Conservation (phyloP, 1,284 basidiomycete genomes). For the Puccinia horiana region DNA sequence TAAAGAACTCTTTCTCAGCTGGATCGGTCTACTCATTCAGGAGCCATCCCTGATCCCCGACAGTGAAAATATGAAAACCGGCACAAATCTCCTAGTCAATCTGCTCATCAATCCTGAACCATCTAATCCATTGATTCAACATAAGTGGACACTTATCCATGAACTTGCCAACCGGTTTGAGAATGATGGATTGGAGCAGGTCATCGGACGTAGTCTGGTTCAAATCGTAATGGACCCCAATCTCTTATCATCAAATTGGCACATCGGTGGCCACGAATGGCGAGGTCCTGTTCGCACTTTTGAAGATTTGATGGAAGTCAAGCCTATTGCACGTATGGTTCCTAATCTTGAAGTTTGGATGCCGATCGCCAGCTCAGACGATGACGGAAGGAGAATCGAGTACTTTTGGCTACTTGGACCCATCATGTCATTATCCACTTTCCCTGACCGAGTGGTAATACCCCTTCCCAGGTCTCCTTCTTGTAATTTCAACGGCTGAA, state of each 20-base stretch:
- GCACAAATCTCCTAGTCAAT: conserved; percentile 69
- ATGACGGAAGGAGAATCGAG: conserved; percentile 58
- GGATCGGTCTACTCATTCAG: conserved; percentile 83
- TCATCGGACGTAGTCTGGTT: conserved; percentile 65
- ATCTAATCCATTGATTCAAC: conserved; percentile 58
- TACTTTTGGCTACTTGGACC: conserved; percentile 76
- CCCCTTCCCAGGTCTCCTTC: neutral
- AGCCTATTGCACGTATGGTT: conserved; percentile 29
- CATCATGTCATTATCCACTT: conserved; percentile 76
- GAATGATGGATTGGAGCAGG: conserved; percentile 61
- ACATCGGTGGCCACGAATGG: conserved; percentile 49
- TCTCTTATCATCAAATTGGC: conserved; percentile 24
- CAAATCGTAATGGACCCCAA: conserved; percentile 53
- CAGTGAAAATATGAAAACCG: conserved; percentile 66
- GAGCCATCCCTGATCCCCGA: conserved; percentile 91
- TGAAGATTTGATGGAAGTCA: conserved; percentile 46
- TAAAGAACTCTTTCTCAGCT: conserved; percentile 79
- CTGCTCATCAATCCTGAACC: conserved; percentile 67
- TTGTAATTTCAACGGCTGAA: neutral
- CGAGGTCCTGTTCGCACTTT: conserved; percentile 29
- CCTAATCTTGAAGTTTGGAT: conserved; percentile 56
- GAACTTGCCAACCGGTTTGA: conserved; percentile 73
- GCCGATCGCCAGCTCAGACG: conserved; percentile 57
- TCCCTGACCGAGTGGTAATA: conserved; percentile 62
- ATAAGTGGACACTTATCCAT: conserved; percentile 71